Evolutionary conservation across 176 grass and related monocot species (phyloP), one percentile per base, ranked within the genome.

Genomic region (Cymbopogon citratus): DNA sequence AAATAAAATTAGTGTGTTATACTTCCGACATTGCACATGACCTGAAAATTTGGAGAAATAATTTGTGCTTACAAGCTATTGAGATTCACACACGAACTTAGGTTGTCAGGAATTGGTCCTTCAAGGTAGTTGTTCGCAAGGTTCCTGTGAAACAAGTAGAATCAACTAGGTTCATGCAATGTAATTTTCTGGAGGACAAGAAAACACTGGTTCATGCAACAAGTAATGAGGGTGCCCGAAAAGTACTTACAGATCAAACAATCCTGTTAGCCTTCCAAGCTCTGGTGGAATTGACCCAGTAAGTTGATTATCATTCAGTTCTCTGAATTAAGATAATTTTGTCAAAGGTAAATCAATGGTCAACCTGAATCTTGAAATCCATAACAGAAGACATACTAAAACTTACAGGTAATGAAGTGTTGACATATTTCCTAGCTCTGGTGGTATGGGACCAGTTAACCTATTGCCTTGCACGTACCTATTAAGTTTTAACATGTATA

Each of bases 401-500:
- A 38, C 83, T 89, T 85, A 99, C 97, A 99, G 45, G 78, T 99
- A 99, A 90, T 96, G 92, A 87, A 99, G 97, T 14, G 92, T 91
- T 44, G 80, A 91, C 97, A 99, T 94, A 85, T 96, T 93, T 34
- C 97, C 97, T 75, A 99, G 87, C 77, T 99, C 93, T 7, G 93
- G 97, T 44, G 97, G 97, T 81, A 99, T 96, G 10, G 82, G 12
- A 12, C 93, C 97, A 3, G 86, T 87, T 83, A 99, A 85, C 38
- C 29, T 85, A 66, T 99, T 99, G 2, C 87, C 87, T 87, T 99
- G 97, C 77, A 99, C 82, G 71, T 99, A 99, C 31, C 97, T 99
- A 64, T 12, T 12, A 63, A 60, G 10, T 10, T 11, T 14, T 35
- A 76, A 31, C 3, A 86, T 70, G 36, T 21, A 62, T 15, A 11